Evolutionary conservation across 2,329 filamentous ascomycete genomes (phyloP).

Genomic region (Aspergillus transmontanensis): DNA sequence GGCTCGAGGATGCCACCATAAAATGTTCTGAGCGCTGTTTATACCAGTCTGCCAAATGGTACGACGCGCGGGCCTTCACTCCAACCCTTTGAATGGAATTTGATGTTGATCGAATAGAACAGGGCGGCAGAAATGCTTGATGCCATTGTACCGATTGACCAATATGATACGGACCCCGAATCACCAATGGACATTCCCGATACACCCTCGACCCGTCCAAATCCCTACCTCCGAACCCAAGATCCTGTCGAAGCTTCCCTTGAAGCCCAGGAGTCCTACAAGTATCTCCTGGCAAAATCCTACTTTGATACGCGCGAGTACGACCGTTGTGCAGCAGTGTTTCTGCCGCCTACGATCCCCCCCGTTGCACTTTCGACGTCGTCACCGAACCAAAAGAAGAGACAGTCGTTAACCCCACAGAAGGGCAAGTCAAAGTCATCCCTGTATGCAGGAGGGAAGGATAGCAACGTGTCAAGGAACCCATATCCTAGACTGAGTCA

Average conservation of each 20-base stretch:
- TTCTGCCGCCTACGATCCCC: slow-evolving; percentile 79
- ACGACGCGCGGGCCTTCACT: neutral
- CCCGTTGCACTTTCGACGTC: slow-evolving; percentile 59
- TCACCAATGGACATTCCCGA: slow-evolving; percentile 59
- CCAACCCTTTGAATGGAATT: neutral
- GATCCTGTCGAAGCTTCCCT: slow-evolving; percentile 74
- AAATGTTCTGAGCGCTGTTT: slow-evolving; percentile 94
- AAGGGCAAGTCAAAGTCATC: slow-evolving; percentile 65
- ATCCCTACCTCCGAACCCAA: slow-evolving; percentile 55
- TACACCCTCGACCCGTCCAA: slow-evolving; percentile 53
- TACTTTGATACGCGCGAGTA: slow-evolving; percentile 95
- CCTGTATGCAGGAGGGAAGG: slow-evolving; percentile 39
- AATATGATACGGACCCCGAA: slow-evolving; percentile 63
- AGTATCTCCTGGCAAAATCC: slow-evolving; percentile 87
- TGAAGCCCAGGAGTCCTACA: slow-evolving; percentile 77
- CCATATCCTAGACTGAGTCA: slow-evolving; percentile 68
- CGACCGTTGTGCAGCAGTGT: slow-evolving; percentile 88
- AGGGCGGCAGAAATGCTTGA: slow-evolving; percentile 95
- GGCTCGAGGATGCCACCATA: slow-evolving; percentile 81
- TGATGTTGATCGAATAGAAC: slow-evolving; percentile 10
- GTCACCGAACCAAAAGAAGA: slow-evolving; percentile 40
- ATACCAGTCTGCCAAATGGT: slow-evolving; percentile 98
- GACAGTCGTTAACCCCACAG: slow-evolving; percentile 45
- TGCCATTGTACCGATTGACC: slow-evolving; percentile 64
- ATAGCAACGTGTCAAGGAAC: slow-evolving; percentile 35